Evolutionary conservation across 176 grass and related monocot species (phyloP).

Genomic region (Zea mays): Zm-B73-REFERENCE-NAM-5.0 NC_050100.1:219310501-219311000

Average conservation of each 20-base stretch:
- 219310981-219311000: not conserved
- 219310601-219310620: slow-evolving; percentile 13
- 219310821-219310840: not conserved
- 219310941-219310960: not conserved
- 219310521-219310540: not conserved
- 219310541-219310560: not conserved
- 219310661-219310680: not conserved
- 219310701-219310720: not conserved
- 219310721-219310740: not conserved
- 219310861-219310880: not conserved
- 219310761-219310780: not conserved
- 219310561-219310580: slow-evolving; percentile 13
- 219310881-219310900: not conserved
- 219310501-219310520: too few relatives aligned
- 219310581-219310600: slow-evolving; percentile 17
- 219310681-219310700: not conserved
- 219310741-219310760: not conserved
- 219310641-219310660: not conserved
- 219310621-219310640: slow-evolving; percentile 39
- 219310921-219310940: not conserved
- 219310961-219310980: not conserved
- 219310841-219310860: not conserved
- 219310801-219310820: not conserved
- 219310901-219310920: not conserved
- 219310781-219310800: not conserved